These are phyloP conservation scores for Didymella exigua DNA, from an alignment of 2,329 filamentous ascomycete genomes.

Conservation along the genomic window DNA sequence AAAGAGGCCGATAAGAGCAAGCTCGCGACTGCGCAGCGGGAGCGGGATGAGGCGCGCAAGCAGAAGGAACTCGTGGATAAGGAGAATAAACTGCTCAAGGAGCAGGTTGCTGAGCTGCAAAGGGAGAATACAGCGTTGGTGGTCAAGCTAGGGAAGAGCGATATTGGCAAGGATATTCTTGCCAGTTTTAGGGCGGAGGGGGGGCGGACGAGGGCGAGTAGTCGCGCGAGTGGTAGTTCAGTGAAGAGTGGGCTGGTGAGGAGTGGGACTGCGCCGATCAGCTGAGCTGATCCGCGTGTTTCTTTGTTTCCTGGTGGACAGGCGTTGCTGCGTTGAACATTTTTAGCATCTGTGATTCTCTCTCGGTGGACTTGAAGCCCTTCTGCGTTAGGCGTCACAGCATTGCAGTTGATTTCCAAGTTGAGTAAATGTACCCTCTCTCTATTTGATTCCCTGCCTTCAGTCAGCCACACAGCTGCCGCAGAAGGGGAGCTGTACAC, in stretches of 20 bases:
- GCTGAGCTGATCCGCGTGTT: no score
- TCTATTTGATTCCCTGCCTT: no score
- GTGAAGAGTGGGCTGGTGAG: conserved; percentile 24
- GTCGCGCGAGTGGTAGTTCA: conserved; percentile 32
- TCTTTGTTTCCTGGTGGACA: no score
- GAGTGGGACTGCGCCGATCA: conserved; percentile 21
- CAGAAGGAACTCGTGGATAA: conserved; percentile 54
- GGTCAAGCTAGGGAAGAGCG: conserved; percentile 50
- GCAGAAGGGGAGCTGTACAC: no score
- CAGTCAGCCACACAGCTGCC: no score
- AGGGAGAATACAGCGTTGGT: conserved; percentile 62
- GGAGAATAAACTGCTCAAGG: conserved; percentile 58
- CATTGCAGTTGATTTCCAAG: no score
- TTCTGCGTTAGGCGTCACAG: no score
- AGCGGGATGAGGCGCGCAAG: conserved; percentile 54
- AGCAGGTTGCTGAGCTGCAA: conserved; percentile 62
- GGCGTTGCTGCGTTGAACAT: no score
- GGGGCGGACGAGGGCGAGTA: conserved; percentile 33
- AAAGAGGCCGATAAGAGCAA: conserved; percentile 63
- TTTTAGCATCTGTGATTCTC: no score
- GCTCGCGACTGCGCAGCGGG: conserved; percentile 54
- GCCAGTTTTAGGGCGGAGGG: conserved; percentile 36
- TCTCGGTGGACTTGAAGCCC: no score
- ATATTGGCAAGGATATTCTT: conserved; percentile 43
- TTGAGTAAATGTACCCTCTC: no score